These are phyloP conservation scores for Dalbergia cochinchinensis DNA, from an alignment of 306 rosid genomes.

Conservation along the genomic window DNA sequence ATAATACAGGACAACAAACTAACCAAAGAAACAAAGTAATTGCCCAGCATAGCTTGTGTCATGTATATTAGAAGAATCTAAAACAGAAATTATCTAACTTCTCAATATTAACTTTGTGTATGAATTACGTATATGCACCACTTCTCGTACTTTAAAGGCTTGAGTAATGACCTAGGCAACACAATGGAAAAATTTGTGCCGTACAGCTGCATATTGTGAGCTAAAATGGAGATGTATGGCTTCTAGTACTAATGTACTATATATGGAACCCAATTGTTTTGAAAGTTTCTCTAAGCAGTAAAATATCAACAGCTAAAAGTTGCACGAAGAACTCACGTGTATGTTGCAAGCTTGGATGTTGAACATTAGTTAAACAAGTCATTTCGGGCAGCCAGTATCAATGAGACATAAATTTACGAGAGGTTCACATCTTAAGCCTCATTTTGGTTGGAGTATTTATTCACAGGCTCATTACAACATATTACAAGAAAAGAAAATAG, in stretches of 20 bases:
- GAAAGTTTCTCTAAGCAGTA: neutral
- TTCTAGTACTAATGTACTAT: neutral
- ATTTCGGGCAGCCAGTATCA: neutral
- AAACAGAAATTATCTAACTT: neutral
- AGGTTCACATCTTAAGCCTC: slow-evolving; percentile 11
- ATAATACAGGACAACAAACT: slow-evolving; percentile 36
- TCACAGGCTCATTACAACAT: neutral
- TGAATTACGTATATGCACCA: neutral
- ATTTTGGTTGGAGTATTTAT: neutral
- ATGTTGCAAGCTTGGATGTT: neutral
- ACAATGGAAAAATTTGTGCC: neutral
- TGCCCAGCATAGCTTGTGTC: slow-evolving; percentile 32
- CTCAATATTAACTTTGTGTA: neutral
- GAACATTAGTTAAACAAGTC: slow-evolving; percentile 8
- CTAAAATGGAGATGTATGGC: slow-evolving; percentile 3
- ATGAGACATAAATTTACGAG: neutral
- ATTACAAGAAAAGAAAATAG: slow-evolving; percentile 5
- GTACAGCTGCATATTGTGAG: neutral
- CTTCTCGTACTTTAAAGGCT: neutral
- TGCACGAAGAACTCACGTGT: neutral
- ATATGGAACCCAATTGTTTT: neutral
- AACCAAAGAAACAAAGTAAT: slow-evolving; percentile 15
- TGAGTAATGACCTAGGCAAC: neutral
- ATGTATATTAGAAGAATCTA: slow-evolving; percentile 17
- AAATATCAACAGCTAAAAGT: slow-evolving; percentile 3